Base-by-base conservation (phyloP, 2,329 filamentous ascomycete species). In the Fusarium fujikuroi region DNA sequence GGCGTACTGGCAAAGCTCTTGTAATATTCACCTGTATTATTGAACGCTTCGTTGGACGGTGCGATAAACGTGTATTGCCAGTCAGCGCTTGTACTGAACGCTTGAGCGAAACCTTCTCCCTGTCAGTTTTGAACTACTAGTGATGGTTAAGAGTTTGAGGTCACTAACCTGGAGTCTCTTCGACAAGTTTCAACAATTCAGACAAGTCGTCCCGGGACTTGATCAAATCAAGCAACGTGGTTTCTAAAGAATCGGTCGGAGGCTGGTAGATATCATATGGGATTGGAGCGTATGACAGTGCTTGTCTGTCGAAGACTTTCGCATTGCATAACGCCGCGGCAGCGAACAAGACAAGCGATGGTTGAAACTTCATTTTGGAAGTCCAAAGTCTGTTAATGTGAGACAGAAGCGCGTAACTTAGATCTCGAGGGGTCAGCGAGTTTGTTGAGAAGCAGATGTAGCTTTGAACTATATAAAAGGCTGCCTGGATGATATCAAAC, bases 341-440 rank as follows among this genome's bases (percentile, higher is more conserved):
- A 34, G 30, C 3, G 30, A 5, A 19, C 16, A 50, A 23, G 3
- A 23, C 8, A 9, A 36, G n/a, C 16, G 21, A 34, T 23, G n/a
- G 16, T 19, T 50, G 5, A 15, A 50, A 15, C 11, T 23, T 34
- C 47, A 50, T 50, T 2, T 50, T 34, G 30, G 25, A 9, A 18
- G 3, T 32, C 21, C 10, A 3, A n/a, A 6, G 9, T 23, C 4
- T 23, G 4, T 12, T 23, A 10, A 12, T 5, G 3, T 10, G 42
- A 25, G 11, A 21, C 0, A 14, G 14, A 8, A n/a, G 7, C 12
- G 7, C 9, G 8, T 1, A 2, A 47, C 0, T 34, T 14, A 9
- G 47, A 14, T 34, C 30, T 21, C 6, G 19, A 16, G 0, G 12
- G 14, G 8, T 3, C 14, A 21, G 8, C 14, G 2, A 23, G 2